A percentile compares a stretch with the other conserved stretches of the same genome.
These are phyloP conservation scores for Tetradesmus lagerheimii DNA, from an alignment of 139 green algal species.

Conservation along the genomic window DNA sequence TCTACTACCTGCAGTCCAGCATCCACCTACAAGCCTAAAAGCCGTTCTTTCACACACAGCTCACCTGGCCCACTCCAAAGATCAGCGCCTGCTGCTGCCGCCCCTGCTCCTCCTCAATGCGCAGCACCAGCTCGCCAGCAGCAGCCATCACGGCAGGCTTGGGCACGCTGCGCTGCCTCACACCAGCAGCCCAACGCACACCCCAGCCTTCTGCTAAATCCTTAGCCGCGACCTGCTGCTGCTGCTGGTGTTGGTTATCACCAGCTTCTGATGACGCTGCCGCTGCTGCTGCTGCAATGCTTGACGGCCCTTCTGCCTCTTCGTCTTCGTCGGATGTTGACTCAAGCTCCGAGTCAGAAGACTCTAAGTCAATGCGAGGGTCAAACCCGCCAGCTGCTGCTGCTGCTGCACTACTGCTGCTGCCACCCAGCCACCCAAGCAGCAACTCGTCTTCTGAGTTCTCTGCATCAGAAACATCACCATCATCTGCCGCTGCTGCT, in stretches of 20 bases:
- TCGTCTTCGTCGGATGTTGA: not conserved
- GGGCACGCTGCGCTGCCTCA: not conserved
- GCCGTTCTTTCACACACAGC: not conserved
- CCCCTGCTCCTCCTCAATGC: conserved; percentile 44
- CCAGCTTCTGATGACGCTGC: not conserved
- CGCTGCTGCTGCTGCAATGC: not conserved
- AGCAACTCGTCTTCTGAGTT: not conserved
- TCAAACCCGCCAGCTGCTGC: not conserved
- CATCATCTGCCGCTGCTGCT: not conserved
- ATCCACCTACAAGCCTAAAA: not conserved
- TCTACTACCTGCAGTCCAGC: too few relatives aligned
- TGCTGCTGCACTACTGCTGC: not conserved
- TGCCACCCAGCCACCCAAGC: not conserved
- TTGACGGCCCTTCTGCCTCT: not conserved
- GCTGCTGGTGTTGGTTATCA: conserved; percentile 14
- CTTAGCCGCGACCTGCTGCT: conserved; percentile 18
- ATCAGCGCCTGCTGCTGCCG: conserved; percentile 16
- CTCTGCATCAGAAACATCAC: not conserved
- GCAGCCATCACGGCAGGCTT: conserved; percentile 21
- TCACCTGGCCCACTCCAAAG: conserved; percentile 17
- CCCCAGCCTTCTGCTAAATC: not conserved
- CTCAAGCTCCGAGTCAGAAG: not conserved
- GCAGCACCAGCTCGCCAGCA: conserved; percentile 35
- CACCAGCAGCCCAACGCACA: conserved; percentile 8
- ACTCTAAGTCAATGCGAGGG: not conserved